These are phyloP conservation scores for Austroboletus niveus DNA, from an alignment of 1,284 basidiomycete genomes.

Conservation along the genomic window DNA sequence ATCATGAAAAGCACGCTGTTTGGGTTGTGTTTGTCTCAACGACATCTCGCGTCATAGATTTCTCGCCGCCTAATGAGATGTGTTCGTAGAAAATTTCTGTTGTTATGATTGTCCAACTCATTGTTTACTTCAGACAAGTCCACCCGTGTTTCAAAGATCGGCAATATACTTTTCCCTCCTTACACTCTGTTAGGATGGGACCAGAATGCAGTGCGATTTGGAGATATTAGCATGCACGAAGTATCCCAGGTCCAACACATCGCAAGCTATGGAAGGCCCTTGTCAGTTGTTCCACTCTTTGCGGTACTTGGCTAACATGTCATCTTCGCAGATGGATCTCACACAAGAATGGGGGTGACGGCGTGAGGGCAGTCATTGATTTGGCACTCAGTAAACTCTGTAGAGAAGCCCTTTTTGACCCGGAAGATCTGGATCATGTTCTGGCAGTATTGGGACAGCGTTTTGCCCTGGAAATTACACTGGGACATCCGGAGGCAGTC, in stretches of 20 bases:
- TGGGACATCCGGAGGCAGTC: constrained; percentile 9
- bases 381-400: not conserved
- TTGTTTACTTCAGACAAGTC: not conserved
- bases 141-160: not conserved
- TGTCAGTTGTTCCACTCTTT: not conserved
- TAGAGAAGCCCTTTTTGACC: constrained; percentile 1
- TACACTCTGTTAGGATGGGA: too few species aligned
- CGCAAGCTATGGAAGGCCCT: not conserved
- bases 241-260: not conserved
- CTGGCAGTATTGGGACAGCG: not conserved
- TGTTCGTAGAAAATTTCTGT: not conserved
- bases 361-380: not conserved
- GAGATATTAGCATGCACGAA: not conserved
- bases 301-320: not conserved
- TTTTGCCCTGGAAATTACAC: constrained; percentile 4
- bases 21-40: constrained; percentile 17
- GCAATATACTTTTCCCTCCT: too few species aligned
- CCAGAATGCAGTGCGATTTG: too few species aligned
- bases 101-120: not conserved
- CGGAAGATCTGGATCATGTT: not conserved
- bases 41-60: constrained; percentile 8
- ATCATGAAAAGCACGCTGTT: not conserved
- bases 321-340: not conserved
- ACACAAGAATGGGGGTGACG: not conserved
- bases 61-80: not conserved